These are phyloP conservation scores for Hortiboletus campestris DNA, from an alignment of 768 basidiomycete species.

Conservation along the genomic window DNA sequence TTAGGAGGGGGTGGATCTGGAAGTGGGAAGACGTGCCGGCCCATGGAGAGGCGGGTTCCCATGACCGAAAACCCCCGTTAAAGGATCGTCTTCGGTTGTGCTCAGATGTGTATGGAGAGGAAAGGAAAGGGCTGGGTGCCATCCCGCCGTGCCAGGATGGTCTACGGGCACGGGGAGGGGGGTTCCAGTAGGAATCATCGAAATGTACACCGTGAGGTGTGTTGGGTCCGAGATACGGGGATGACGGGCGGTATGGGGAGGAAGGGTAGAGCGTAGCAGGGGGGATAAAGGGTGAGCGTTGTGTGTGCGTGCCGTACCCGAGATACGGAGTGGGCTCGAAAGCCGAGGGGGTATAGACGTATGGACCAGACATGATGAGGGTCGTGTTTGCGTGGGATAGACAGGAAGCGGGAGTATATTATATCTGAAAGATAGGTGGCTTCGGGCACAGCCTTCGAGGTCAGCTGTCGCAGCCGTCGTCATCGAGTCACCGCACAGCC, in stretches of 20 bases:
- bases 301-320: constrained; percentile 31
- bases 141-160: constrained; percentile 44
- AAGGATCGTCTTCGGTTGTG: constrained; percentile 30
- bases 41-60: constrained; percentile 27
- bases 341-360: constrained; percentile 40
- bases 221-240: constrained; percentile 31
- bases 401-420: neutral
- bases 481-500: constrained; percentile 13
- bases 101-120: constrained; percentile 10
- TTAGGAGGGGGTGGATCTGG: constrained; percentile 37
- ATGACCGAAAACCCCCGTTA: constrained; percentile 20
- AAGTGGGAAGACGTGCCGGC: constrained; percentile 22
- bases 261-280: constrained; percentile 34
- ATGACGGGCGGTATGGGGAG: constrained; percentile 35
- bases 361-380: constrained; percentile 40
- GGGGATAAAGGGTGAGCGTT: constrained; percentile 46
- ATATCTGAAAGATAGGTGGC: constrained; percentile 19
- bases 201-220: constrained; percentile 27
- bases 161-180: constrained; percentile 36
- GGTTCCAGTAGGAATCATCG: constrained; percentile 21
- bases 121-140: constrained; percentile 26
- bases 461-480: neutral
- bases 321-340: constrained; percentile 37
- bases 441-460: constrained; percentile 11
- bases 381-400: neutral